A percentile compares a stretch with the other conserved stretches of the same genome.
phyloP scores from a whole-genome alignment of 169 alveolate species.

The Perkinsus olseni region DNA sequence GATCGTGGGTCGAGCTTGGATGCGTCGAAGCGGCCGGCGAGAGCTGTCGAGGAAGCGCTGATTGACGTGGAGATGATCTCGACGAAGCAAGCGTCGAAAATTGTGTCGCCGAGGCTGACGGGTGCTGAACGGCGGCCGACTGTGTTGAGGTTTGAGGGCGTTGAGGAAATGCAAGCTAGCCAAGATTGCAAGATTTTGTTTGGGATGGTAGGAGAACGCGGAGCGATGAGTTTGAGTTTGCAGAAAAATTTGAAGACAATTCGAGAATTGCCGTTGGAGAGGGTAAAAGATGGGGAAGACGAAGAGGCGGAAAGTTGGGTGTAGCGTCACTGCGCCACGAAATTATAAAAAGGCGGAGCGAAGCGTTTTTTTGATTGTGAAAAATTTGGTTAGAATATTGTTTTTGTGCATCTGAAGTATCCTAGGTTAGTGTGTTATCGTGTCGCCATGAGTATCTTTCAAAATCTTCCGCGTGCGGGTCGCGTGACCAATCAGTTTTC shows the following conservation, averaged over 20 bases:
- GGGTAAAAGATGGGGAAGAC: no score
- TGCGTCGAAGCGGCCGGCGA: not conserved
- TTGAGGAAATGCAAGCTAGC: not conserved
- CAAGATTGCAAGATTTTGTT: not conserved
- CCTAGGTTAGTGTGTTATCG: no score
- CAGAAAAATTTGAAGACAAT: no score
- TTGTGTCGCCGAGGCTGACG: not conserved
- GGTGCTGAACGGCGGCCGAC: not conserved
- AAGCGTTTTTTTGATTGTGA: no score
- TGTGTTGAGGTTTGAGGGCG: not conserved
- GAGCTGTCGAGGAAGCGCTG: not conserved
- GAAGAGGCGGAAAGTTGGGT: not conserved
- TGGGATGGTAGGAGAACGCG: not conserved
- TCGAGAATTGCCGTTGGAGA: no score
- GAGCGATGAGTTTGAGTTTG: not conserved
- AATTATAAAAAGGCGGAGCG: not conserved
- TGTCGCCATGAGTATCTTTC: no score
- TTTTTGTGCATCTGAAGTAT: no score
- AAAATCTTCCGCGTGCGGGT: no score
- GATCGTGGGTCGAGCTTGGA: not conserved
- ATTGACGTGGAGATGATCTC: not conserved
- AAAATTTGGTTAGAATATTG: no score
- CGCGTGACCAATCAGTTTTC: no score
- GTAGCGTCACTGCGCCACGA: constrained; percentile 3
- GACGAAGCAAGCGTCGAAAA: not conserved